These are phyloP conservation scores for Aurantiochytrium sp. DNA, from an alignment of 108 stramenopile genomes.

Conservation along the genomic window DNA sequence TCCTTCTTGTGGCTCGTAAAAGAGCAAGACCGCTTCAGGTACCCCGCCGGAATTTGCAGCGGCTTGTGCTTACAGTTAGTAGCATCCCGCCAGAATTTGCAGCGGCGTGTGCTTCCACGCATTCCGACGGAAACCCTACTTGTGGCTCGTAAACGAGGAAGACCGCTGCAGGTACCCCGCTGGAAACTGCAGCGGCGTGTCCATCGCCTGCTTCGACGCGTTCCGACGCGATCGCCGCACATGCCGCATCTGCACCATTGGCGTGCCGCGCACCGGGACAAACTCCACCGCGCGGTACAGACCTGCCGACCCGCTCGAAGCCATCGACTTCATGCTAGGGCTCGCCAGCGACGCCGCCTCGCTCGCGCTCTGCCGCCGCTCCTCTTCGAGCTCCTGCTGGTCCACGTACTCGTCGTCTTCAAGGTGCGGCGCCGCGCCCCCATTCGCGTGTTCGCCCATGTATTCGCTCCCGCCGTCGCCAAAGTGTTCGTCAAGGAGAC, in stretches of 20 bases:
- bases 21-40: background rate
- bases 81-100: no score
- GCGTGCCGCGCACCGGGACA: background rate
- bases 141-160: background rate
- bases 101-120: no score
- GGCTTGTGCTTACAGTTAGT: no score
- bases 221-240: conserved; percentile 8
- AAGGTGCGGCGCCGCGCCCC: background rate
- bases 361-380: background rate
- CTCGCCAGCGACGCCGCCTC: background rate
- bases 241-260: conserved; percentile 12
- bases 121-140: no score
- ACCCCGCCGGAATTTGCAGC: no score
- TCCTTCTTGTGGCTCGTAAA: background rate
- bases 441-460: background rate
- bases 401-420: conserved; percentile 9
- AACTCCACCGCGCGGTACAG: conserved; percentile 20
- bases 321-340: background rate
- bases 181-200: conserved; percentile 1
- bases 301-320: background rate
- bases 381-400: background rate
- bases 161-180: background rate
- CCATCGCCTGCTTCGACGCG: background rate
- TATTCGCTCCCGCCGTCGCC: background rate
- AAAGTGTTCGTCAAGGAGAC: background rate